Conservation (phyloP, 164 flowering plant species). For the Liriodendron chinense region DNA sequence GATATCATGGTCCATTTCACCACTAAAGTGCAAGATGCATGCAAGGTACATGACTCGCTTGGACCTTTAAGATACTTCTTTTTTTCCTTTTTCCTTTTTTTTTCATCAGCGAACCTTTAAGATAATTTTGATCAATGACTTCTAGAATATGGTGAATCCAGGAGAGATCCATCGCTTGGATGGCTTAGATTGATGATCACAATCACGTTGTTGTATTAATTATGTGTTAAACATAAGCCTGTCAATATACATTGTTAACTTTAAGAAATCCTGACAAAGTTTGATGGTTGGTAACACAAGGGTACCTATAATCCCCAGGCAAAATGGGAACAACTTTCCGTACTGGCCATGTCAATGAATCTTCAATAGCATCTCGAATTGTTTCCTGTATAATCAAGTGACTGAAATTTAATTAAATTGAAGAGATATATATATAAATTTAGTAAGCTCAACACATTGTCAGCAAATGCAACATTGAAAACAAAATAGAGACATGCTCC, state of each 20-base stretch:
- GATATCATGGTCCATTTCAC: background rate
- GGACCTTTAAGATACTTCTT: background rate
- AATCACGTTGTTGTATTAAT: too few relatives aligned
- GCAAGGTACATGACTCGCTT: background rate
- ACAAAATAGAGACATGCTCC: too few relatives aligned
- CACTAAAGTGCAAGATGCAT: background rate
- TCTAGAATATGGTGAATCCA: too few relatives aligned
- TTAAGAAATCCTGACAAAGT: background rate
- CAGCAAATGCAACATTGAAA: background rate
- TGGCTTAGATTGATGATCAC: too few relatives aligned
- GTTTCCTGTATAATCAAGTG: slow-evolving; percentile 49
- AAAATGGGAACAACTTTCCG: slow-evolving; percentile 86
- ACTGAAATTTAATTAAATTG: background rate
- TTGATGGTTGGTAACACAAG: background rate
- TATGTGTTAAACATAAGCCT: background rate
- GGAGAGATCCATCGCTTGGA: too few relatives aligned
- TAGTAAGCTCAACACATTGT: background rate
- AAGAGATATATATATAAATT: background rate
- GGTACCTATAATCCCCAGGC: slow-evolving; percentile 96
- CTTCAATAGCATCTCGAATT: slow-evolving; percentile 90
- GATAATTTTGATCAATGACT: too few relatives aligned
- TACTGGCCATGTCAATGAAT: slow-evolving; percentile 93
- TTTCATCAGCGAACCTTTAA: too few relatives aligned
- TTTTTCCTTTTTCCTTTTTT: too few relatives aligned
- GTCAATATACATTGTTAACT: background rate